Evolutionary conservation across 371 early-diverging fungal species (phyloP).

Genomic region (Entomophthora muscae): DNA sequence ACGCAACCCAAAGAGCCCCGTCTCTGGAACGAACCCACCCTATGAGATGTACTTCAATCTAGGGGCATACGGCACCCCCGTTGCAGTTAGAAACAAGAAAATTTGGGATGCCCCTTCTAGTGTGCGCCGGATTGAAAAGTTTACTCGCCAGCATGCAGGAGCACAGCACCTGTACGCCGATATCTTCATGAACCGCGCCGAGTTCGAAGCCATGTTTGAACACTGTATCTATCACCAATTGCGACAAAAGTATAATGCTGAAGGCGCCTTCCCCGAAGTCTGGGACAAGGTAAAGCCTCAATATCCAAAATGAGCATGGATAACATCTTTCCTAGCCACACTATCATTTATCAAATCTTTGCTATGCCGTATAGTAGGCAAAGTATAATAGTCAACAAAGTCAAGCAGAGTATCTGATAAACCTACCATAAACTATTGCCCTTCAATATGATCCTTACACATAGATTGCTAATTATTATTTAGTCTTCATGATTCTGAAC

Average conservation of each 20-base stretch:
- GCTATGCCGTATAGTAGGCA: too few relatives aligned
- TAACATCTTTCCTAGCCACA: too few relatives aligned
- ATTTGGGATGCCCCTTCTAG: conserved; percentile 10
- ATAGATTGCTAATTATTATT: too few relatives aligned
- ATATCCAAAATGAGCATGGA: conserved; percentile 8
- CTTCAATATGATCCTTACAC: too few relatives aligned
- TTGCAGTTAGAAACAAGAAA: conserved; percentile 7
- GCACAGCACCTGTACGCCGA: conserved; percentile 20
- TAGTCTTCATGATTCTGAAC: too few relatives aligned
- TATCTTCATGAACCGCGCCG: conserved; percentile 15
- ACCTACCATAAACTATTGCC: too few relatives aligned
- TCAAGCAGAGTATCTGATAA: too few relatives aligned
- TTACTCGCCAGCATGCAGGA: conserved; percentile 11
- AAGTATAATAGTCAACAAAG: too few relatives aligned
- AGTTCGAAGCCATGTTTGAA: conserved; percentile 24
- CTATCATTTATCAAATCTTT: too few relatives aligned
- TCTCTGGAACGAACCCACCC: conserved; percentile 6
- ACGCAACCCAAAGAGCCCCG: conserved; percentile 5
- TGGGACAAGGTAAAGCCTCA: conserved; percentile 14
- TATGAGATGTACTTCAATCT: conserved; percentile 14
- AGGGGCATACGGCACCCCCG: conserved; percentile 16
- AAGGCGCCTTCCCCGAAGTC: conserved; percentile 12
- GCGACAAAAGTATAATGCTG: conserved; percentile 11
- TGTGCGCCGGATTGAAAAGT: conserved; percentile 12
- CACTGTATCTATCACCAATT: conserved; percentile 15